Base-by-base conservation (phyloP, 495 filamentous ascomycete genomes). In the Sphaerosporella brunnea region DNA sequence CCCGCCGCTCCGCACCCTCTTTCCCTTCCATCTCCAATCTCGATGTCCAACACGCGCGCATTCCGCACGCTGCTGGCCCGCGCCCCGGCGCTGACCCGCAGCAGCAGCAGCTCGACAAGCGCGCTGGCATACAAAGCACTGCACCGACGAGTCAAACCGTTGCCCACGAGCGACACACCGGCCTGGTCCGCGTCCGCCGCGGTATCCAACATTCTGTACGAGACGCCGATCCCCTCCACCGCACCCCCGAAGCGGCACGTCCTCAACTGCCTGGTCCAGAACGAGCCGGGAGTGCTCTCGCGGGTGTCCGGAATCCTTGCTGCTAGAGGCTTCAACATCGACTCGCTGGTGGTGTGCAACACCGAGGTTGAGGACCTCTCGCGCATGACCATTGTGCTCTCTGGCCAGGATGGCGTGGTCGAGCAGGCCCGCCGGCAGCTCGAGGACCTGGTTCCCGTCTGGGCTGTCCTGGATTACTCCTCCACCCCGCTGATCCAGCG, bases 251-350 rank as follows among this genome's bases (percentile, higher is more conserved):
- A 94, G 68, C 79, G 84, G 11, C 90, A 95, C 63, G 70, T 97
- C 61, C 76, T 97, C 64, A 96, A 97, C 68, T 97, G 90, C 66
- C 77, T 97, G 45, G 90, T 97, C 52, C 90, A 97, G 65, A 97
- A 97, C 66, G 90, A 97, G 66, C 90, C 90, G 36, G 90, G 90
- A 64, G 90, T 97, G 45, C 73, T 97, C 16, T 93, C 86, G 38
- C 85, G 90, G 48, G 83, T 97, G 9, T 95, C 90, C 8, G 90
- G 90, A 45, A 96, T 97, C 61, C 73, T 97, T 24, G 90, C 90
- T 13, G 90, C 90, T 23, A 74, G 90, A 34, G 90, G 90, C 48
- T 97, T 97, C 78, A 97, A 97, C 69, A 97, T 97, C 62, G 90
- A 97, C 73, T 88, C 82, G 47, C 69, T 97, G 48, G 90, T 97